phyloP scores from a whole-genome alignment of 306 rosid genomes.

The Echinosophora koreensis region DNA sequence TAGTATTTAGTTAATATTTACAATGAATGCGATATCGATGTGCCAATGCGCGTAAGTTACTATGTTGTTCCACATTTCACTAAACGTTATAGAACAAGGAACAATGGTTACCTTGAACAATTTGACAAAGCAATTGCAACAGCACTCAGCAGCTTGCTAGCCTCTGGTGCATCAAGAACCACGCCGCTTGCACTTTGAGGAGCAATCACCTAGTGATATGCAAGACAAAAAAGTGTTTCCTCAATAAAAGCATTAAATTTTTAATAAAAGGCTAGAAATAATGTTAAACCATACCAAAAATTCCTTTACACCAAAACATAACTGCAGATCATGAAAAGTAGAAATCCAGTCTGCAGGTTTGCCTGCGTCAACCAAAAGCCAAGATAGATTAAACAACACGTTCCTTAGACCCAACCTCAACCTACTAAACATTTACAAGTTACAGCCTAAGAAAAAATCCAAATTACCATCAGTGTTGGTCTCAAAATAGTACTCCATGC shows the following conservation, averaged over 20 bases:
- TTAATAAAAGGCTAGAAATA: conserved; percentile 7
- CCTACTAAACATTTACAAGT: conserved; percentile 8
- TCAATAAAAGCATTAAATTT: conserved; percentile 24
- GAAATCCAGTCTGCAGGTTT: conserved; percentile 64
- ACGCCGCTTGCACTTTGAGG: conserved; percentile 87
- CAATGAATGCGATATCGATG: neutral
- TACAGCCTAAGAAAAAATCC: neutral
- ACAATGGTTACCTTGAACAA: conserved; percentile 71
- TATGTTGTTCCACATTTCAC: conserved; percentile 28
- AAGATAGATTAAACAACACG: conserved; percentile 32
- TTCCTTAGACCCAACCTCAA: conserved; percentile 21
- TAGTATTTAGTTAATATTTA: conserved; percentile 10
- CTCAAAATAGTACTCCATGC: conserved; percentile 78
- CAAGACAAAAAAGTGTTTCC: conserved; percentile 29
- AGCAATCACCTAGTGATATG: conserved; percentile 68
- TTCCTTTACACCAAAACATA: conserved; percentile 86
- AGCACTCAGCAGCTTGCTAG: conserved; percentile 93
- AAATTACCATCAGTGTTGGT: conserved; percentile 59
- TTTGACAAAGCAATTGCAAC: conserved; percentile 91
- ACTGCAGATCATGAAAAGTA: conserved; percentile 68
- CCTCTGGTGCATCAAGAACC: conserved; percentile 82
- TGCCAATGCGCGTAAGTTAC: neutral
- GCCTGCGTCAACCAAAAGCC: conserved; percentile 53
- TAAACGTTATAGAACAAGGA: conserved; percentile 40
- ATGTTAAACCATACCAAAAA: conserved; percentile 69